phyloP scores from a whole-genome alignment of 2,329 filamentous ascomycete species.

The Aspergillus aculeatus region DNA sequence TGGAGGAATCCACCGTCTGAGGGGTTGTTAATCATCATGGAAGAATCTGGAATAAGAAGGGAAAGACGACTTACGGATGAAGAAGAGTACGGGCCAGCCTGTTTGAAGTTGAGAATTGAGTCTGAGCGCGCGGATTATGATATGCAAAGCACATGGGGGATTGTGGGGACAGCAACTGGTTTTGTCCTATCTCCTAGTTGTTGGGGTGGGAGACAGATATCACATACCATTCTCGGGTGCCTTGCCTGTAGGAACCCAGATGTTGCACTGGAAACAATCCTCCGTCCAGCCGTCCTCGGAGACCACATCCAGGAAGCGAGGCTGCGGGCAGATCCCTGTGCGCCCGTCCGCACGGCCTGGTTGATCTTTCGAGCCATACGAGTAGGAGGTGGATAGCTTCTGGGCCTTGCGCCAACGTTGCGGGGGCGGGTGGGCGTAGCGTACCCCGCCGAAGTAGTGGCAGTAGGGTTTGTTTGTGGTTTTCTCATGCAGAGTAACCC shows the following conservation, averaged over 20 bases:
- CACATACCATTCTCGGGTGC: conserved; percentile 36
- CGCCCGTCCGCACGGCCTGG: conserved; percentile 47
- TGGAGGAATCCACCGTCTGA: conserved; percentile 57
- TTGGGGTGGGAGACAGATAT: neutral
- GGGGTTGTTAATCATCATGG: neutral
- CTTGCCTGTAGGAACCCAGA: conserved; percentile 54
- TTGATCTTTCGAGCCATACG: conserved; percentile 50
- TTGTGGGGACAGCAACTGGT: too few relatives aligned
- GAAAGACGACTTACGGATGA: conserved; percentile 48
- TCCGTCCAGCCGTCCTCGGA: conserved; percentile 44
- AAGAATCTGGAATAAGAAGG: neutral
- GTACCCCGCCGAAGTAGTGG: conserved; percentile 56
- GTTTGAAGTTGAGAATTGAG: neutral
- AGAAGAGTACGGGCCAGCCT: conserved; percentile 59
- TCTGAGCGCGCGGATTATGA: too few relatives aligned
- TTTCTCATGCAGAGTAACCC: conserved; percentile 44
- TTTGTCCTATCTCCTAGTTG: too few relatives aligned
- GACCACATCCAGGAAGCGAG: conserved; percentile 31
- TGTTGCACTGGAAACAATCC: conserved; percentile 57
- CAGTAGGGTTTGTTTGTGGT: conserved; percentile 37
- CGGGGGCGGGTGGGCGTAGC: conserved; percentile 54
- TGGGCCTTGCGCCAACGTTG: conserved; percentile 53
- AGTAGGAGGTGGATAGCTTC: conserved; percentile 48
- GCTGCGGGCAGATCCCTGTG: conserved; percentile 53
- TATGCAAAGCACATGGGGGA: too few relatives aligned